phyloP scores from a whole-genome alignment of 768 basidiomycete species.

The Boletus fagicola region DNA sequence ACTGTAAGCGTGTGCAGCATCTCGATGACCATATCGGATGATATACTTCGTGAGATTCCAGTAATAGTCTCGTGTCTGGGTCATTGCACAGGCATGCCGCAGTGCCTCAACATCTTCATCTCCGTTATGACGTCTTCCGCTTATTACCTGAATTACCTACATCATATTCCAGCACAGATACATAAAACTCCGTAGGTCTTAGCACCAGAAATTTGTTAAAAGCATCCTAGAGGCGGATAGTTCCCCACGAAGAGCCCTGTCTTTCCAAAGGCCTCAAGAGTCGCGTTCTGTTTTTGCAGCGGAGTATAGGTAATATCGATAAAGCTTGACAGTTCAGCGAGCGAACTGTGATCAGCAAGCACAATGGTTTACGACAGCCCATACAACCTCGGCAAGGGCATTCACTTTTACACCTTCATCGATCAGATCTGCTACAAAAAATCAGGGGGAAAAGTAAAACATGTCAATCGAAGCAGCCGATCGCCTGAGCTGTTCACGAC shows the following conservation, averaged over 20 bases:
- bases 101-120: slow-evolving; percentile 20
- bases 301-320: background rate
- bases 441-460: slow-evolving; percentile 19
- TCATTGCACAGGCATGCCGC: slow-evolving; percentile 12
- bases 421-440: slow-evolving; percentile 39
- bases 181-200: background rate
- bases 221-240: slow-evolving; percentile 37
- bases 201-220: slow-evolving; percentile 34
- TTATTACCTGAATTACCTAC: slow-evolving; percentile 27
- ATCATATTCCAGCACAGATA: background rate
- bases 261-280: slow-evolving; percentile 41
- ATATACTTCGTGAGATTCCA: slow-evolving; percentile 48
- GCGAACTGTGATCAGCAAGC: slow-evolving; percentile 35
- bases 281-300: slow-evolving; percentile 40
- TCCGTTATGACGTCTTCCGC: slow-evolving; percentile 18
- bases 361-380: slow-evolving; percentile 36
- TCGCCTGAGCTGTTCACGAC: slow-evolving; percentile 29
- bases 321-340: slow-evolving; percentile 13
- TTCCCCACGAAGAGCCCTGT: slow-evolving; percentile 33
- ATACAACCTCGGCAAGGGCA: slow-evolving; percentile 44
- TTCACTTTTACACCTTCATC: slow-evolving; percentile 42
- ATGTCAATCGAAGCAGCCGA: slow-evolving; percentile 18
- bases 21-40: slow-evolving; percentile 44
- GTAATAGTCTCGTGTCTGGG: slow-evolving; percentile 43
- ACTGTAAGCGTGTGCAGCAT: slow-evolving; percentile 34